These are phyloP conservation scores for Tolypocladium amazonense DNA, from an alignment of 2,329 filamentous ascomycete genomes.

Conservation along the genomic window DNA sequence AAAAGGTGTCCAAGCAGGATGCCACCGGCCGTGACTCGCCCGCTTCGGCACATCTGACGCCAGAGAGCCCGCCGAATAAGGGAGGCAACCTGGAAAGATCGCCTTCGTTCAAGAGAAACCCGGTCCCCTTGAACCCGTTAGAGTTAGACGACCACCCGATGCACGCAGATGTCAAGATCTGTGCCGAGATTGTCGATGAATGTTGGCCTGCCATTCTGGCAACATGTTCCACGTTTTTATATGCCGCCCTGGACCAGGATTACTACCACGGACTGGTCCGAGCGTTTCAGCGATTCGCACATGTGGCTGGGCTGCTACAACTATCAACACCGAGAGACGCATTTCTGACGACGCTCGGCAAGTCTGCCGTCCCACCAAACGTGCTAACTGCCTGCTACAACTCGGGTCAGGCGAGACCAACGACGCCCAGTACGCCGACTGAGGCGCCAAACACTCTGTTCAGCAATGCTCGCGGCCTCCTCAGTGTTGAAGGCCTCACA, in stretches of 20 bases:
- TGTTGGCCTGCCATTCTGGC: slow-evolving; percentile 96
- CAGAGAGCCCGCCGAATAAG: slow-evolving; percentile 15
- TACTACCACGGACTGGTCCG: slow-evolving; percentile 89
- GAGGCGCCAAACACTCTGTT: slow-evolving; percentile 50
- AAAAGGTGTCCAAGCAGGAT: slow-evolving; percentile 31
- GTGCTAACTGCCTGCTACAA: slow-evolving; percentile 51
- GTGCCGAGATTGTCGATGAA: slow-evolving; percentile 73
- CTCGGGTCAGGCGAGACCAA: slow-evolving; percentile 30
- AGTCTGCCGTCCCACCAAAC: slow-evolving; percentile 83
- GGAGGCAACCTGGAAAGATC: slow-evolving; percentile 42
- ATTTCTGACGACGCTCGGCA: slow-evolving; percentile 86
- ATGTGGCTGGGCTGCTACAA: slow-evolving; percentile 82
- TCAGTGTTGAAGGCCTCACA: slow-evolving; percentile 63
- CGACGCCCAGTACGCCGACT: slow-evolving; percentile 30
- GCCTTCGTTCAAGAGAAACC: slow-evolving; percentile 61
- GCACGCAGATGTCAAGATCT: slow-evolving; percentile 60
- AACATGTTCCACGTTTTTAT: slow-evolving; percentile 90
- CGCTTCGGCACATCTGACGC: slow-evolving; percentile 24
- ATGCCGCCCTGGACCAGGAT: slow-evolving; percentile 81
- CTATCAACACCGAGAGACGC: slow-evolving; percentile 83
- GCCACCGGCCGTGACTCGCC: slow-evolving; percentile 34
- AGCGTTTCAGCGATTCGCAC: slow-evolving; percentile 89
- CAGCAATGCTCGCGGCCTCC: slow-evolving; percentile 58
- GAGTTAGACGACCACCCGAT: slow-evolving; percentile 62
- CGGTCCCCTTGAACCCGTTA: slow-evolving; percentile 76